A percentile compares a stretch with the other conserved stretches of the same genome.
Conservation (phyloP, 371 early-diverging fungal genomes). For the Rhizomucor pusillus region DNA sequence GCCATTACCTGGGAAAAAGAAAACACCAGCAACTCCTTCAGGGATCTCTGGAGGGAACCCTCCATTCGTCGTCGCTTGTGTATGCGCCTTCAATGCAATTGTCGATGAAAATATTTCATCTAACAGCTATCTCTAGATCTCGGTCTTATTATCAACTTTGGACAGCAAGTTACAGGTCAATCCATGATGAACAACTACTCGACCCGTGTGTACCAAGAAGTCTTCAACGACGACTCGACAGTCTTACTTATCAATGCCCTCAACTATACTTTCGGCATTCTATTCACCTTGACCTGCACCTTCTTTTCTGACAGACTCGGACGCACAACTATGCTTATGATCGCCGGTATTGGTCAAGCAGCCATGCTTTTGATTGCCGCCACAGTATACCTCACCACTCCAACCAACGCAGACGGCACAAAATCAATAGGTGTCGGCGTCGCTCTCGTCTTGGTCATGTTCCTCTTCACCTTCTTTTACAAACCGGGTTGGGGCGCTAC, state of each 20-base stretch:
- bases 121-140: conserved; percentile 8
- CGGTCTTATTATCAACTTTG: conserved; percentile 28
- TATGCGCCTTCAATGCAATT: conserved; percentile 7
- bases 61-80: conserved; percentile 19
- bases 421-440: conserved; percentile 20
- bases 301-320: conserved; percentile 24
- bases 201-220: conserved; percentile 20
- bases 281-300: conserved; percentile 27
- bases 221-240: conserved; percentile 21
- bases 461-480: conserved; percentile 28
- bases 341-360: conserved; percentile 25
- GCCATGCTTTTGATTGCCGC: conserved; percentile 22
- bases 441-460: conserved; percentile 22
- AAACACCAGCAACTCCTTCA: conserved; percentile 20
- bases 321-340: conserved; percentile 16
- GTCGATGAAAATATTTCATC: too few species aligned
- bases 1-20: conserved; percentile 24
- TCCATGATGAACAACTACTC: conserved; percentile 33
- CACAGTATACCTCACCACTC: conserved; percentile 21
- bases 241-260: conserved; percentile 25
- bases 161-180: conserved; percentile 32
- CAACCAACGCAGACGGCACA: conserved; percentile 2
- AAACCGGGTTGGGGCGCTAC: conserved; percentile 79
- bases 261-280: conserved; percentile 28
- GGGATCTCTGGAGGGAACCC: conserved; percentile 17